Base-by-base conservation (phyloP, 1,284 basidiomycete species). In the Tremellales sp. region DNA sequence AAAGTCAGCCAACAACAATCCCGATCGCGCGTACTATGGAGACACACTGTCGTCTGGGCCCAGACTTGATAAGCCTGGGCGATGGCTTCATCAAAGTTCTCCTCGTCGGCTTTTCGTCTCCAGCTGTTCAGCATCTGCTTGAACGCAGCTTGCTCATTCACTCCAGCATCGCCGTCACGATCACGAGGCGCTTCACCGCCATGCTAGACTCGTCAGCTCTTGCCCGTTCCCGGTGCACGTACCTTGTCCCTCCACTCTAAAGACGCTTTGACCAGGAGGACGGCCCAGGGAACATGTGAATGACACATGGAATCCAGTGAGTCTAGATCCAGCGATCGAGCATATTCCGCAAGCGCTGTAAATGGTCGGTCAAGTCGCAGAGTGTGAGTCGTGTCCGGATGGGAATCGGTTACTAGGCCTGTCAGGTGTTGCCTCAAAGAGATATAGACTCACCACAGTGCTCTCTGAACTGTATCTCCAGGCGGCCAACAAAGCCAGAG, bases 21-120 rank as follows among this genome's bases (percentile, higher is more conserved):
- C n/a, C n/a, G n/a, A n/a, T n/a, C n/a, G n/a, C n/a, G n/a, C n/a
- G n/a, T 3, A 44, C 21, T 15, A 27, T 35, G 22, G 4, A 49
- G 25, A 54, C 76, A 49, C 39, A 81, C 82, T 44, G 78, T 66
- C 70, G 84, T 85, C 39, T 80, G 77, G 0, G 81, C 79, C 80
- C 83, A 89, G 46, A 81, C 82, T 33, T 87, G 80, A 69, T 86
- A 87, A 0, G 86, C 85, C 70, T 92, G 84, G 2, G 83, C 79
- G 57, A 86, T 81, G 1, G 91, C 92, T 72, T 96, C 92, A 58
- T 97, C 93, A 68, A 92, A 91, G 75, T 97, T 97, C 75, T 98
- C 94, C 63, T 94, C 89, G 70, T 98, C 94, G 0, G 75, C 64
- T 61, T 90, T 89, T 52, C 79, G 69, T 25, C 56, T 54, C 46